A percentile compares a stretch with the other conserved stretches of the same genome.
phyloP scores from a whole-genome alignment of 352 stramenopile species.

The Phytophthora pluvialis region DNA sequence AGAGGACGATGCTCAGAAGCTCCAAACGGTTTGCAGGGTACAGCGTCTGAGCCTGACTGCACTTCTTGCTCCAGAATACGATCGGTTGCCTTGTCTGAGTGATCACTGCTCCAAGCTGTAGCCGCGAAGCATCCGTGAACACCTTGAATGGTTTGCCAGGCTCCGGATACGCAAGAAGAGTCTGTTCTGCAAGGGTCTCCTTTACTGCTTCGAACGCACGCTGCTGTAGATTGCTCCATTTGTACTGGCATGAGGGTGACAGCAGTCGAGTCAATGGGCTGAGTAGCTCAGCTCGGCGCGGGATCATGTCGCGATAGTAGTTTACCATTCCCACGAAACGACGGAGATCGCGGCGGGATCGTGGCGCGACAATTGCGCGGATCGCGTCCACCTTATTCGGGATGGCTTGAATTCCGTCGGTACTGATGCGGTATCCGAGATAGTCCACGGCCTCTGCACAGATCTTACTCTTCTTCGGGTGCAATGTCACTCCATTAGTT shows the following conservation, averaged over 20 bases:
- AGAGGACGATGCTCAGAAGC: not conserved
- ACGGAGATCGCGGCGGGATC: not conserved
- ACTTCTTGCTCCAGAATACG: conserved; percentile 2
- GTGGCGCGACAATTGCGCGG: not conserved
- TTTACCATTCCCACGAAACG: not conserved
- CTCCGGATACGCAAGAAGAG: not conserved
- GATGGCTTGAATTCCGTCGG: not conserved
- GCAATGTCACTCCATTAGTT: not conserved
- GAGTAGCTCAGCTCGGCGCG: not conserved
- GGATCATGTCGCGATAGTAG: not conserved
- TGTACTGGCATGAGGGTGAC: not conserved
- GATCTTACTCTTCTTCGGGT: not conserved
- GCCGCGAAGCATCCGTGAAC: not conserved
- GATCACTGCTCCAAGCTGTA: conserved; percentile 1
- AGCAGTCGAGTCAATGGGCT: not conserved
- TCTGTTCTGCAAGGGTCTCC: not conserved
- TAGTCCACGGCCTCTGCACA: not conserved
- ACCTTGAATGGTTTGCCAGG: not conserved
- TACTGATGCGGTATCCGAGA: not conserved
- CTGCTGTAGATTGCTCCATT: not conserved
- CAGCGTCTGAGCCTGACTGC: not conserved
- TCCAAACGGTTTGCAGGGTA: conserved; percentile 9
- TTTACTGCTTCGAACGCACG: not conserved
- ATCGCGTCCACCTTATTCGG: not conserved
- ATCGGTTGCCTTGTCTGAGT: not conserved